These are phyloP conservation scores for Aspergillus tamarii DNA, from an alignment of 2,329 filamentous ascomycete genomes.

Conservation along the genomic window DNA sequence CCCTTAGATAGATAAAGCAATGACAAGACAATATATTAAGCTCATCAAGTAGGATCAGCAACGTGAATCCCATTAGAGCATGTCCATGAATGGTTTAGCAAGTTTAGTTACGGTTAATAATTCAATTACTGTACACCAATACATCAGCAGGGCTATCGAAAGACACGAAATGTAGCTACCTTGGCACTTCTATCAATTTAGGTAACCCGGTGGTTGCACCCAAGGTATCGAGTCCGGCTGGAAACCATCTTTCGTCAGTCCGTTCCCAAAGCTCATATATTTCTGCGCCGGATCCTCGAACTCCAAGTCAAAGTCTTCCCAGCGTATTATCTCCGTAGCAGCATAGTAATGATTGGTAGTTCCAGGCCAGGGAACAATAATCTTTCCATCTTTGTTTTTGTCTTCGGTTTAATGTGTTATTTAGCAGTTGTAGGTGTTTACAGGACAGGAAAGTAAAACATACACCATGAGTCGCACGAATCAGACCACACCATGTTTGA, in stretches of 20 bases:
- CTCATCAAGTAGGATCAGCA: too few species aligned
- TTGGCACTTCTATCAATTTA: background rate
- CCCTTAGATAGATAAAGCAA: too few species aligned
- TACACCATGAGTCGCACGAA: background rate
- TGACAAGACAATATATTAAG: too few species aligned
- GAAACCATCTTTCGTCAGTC: background rate
- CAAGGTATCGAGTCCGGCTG: background rate
- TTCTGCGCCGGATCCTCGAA: background rate
- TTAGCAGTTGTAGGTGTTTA: background rate
- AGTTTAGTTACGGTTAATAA: too few species aligned
- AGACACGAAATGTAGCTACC: background rate
- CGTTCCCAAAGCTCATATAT: background rate
- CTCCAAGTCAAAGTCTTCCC: background rate
- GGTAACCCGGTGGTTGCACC: background rate
- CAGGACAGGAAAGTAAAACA: too few species aligned
- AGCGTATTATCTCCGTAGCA: background rate
- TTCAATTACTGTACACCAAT: too few species aligned
- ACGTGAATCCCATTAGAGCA: too few species aligned
- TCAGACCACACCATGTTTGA: background rate
- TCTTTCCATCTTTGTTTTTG: background rate
- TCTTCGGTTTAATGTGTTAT: background rate
- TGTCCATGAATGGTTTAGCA: too few species aligned
- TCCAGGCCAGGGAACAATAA: background rate
- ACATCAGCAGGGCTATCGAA: too few species aligned
- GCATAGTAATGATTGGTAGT: background rate